phyloP scores from a whole-genome alignment of 2,329 filamentous ascomycete species.

The Cladophialophora yegresii region DNA sequence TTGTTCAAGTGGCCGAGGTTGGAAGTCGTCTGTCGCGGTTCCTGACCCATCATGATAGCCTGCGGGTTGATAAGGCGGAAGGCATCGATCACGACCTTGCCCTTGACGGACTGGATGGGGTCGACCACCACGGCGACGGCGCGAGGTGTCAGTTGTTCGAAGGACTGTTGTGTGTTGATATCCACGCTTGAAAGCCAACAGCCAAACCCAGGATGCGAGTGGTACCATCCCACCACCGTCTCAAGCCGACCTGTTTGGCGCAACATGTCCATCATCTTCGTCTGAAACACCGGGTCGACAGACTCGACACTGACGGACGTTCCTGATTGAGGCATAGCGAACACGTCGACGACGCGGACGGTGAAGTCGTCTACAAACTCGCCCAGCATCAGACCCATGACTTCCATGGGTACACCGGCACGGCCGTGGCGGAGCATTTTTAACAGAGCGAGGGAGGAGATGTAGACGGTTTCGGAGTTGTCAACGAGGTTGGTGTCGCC shows the following conservation, averaged over 20 bases:
- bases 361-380: conserved; percentile 99
- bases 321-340: conserved; percentile 98
- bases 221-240: conserved; percentile 98
- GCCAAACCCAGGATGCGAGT: conserved; percentile 97
- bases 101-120: conserved; percentile 98
- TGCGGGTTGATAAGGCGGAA: conserved; percentile 99
- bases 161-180: conserved; percentile 99
- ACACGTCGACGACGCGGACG: conserved; percentile 95
- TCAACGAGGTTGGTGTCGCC: conserved; percentile 92
- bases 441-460: conserved; percentile 91
- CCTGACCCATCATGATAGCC: conserved; percentile 95
- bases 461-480: conserved; percentile 99
- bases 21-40: conserved; percentile 94
- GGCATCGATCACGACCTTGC: conserved; percentile 98
- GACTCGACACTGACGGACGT: conserved; percentile 98
- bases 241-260: conserved; percentile 94
- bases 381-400: conserved; percentile 98
- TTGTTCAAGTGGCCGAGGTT: conserved; percentile 98
- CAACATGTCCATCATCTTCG: conserved; percentile 99
- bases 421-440: conserved; percentile 99
- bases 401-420: conserved; percentile 98
- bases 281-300: conserved; percentile 97
- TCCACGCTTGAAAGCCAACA: conserved; percentile 99
- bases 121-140: conserved; percentile 98
- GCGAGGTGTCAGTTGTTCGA: conserved; percentile 94